phyloP scores from a whole-genome alignment of 768 basidiomycete genomes.

The Exidia glandulosa region DNA sequence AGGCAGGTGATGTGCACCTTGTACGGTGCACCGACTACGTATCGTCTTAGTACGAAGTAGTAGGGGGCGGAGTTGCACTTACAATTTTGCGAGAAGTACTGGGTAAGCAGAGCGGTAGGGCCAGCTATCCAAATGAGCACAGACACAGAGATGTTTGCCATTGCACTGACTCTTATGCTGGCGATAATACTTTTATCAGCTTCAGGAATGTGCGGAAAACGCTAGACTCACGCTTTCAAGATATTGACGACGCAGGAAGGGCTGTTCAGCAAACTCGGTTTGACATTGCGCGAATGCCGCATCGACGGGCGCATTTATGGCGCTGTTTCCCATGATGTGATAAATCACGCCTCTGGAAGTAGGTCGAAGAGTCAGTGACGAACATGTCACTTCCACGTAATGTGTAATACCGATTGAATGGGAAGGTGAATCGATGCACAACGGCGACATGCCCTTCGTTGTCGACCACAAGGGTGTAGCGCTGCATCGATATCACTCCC shows the following conservation, averaged over 20 bases:
- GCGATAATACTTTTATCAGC: neutral
- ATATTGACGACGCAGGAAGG: slow-evolving; percentile 64
- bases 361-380: slow-evolving; percentile 3
- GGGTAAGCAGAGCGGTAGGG: slow-evolving; percentile 51
- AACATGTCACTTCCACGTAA: neutral
- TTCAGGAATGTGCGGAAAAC: slow-evolving; percentile 32
- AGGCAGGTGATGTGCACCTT: slow-evolving; percentile 31
- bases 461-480: too few species aligned
- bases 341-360: slow-evolving; percentile 56
- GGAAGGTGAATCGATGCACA: slow-evolving; percentile 34
- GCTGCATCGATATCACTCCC: too few species aligned
- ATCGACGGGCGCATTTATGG: slow-evolving; percentile 36
- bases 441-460: too few species aligned
- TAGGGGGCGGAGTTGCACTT: slow-evolving; percentile 17
- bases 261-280: slow-evolving; percentile 43
- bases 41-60: too few species aligned
- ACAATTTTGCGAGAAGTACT: slow-evolving; percentile 84
- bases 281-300: slow-evolving; percentile 57
- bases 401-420: slow-evolving; percentile 10
- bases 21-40: slow-evolving; percentile 67
- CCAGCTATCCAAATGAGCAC: too few species aligned
- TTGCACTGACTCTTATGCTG: neutral
- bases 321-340: slow-evolving; percentile 31
- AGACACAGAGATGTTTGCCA: neutral
- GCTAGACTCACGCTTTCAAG: slow-evolving; percentile 44